Conservation (phyloP, 306 rosid species). For the Cucurbita moschata region DNA sequence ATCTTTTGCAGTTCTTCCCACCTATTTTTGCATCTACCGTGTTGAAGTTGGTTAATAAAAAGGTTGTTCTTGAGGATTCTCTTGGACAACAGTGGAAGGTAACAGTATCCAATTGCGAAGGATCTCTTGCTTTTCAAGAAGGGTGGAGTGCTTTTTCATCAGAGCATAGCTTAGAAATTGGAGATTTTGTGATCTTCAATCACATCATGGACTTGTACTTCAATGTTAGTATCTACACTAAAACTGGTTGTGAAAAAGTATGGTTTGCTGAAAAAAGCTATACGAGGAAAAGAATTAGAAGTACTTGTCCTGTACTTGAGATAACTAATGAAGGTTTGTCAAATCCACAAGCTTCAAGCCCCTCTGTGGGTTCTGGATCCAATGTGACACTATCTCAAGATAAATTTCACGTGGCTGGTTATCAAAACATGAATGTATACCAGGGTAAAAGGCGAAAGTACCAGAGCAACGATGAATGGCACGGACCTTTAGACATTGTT, state of each 20-base stretch:
- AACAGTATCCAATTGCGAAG: conserved; percentile 19
- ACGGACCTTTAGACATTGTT: conserved; percentile 1
- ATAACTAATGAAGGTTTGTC: not conserved
- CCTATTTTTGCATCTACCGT: conserved; percentile 28
- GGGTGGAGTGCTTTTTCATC: conserved; percentile 52
- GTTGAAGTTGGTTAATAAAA: conserved; percentile 21
- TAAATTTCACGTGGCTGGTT: not conserved
- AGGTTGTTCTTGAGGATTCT: conserved; percentile 35
- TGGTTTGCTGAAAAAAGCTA: conserved; percentile 10
- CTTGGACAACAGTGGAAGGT: conserved; percentile 32
- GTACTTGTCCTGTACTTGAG: not conserved
- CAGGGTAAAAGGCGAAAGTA: conserved; percentile 3
- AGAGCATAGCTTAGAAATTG: conserved; percentile 31
- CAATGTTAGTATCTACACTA: conserved; percentile 34
- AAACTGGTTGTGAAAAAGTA: conserved; percentile 37
- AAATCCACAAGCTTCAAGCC: conserved; percentile 4
- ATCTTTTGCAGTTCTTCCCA: conserved; percentile 43
- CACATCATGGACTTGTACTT: conserved; percentile 22
- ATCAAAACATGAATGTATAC: not conserved
- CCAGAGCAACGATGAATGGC: conserved; percentile 3
- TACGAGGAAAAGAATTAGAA: conserved; percentile 17
- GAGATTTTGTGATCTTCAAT: conserved; percentile 40
- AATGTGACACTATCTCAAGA: conserved; percentile 3
- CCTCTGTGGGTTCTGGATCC: conserved; percentile 8
- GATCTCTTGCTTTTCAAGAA: conserved; percentile 29